phyloP scores from a whole-genome alignment of 2,329 filamentous ascomycete genomes.

The Plectosphaerella cucumerina region DNA sequence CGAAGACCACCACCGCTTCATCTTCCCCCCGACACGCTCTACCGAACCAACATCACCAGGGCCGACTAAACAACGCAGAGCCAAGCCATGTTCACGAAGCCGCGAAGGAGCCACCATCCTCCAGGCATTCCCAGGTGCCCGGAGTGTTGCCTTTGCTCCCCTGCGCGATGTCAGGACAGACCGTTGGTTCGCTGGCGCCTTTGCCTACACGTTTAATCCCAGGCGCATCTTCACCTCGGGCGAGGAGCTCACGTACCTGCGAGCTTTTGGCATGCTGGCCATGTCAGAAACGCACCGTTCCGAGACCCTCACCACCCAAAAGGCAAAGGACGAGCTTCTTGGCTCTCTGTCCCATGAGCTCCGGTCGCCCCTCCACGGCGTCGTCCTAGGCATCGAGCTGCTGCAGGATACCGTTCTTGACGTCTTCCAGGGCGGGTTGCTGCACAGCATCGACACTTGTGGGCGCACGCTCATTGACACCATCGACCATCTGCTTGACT shows the following conservation, averaged over 20 bases:
- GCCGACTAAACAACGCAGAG: background rate
- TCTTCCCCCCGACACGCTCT: too few relatives aligned
- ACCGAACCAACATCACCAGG: background rate
- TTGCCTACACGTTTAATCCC: constrained; percentile 22
- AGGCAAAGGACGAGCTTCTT: constrained; percentile 49
- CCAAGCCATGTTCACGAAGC: background rate
- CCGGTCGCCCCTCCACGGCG: constrained; percentile 57
- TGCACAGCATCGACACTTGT: constrained; percentile 46
- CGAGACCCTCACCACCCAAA: constrained; percentile 21
- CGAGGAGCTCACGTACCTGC: constrained; percentile 39
- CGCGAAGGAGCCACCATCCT: background rate
- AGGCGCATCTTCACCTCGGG: constrained; percentile 32
- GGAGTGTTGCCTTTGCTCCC: constrained; percentile 24
- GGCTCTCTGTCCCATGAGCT: constrained; percentile 58
- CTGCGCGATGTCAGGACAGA: constrained; percentile 23
- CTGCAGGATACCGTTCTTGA: constrained; percentile 40
- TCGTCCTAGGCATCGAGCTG: constrained; percentile 49
- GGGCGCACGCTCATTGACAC: constrained; percentile 49
- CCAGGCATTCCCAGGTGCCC: constrained; percentile 10
- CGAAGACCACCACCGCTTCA: constrained; percentile 6
- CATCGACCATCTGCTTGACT: constrained; percentile 49
- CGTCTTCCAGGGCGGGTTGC: constrained; percentile 39
- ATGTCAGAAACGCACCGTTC: constrained; percentile 50
- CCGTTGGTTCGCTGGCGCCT: constrained; percentile 28
- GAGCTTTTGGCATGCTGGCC: constrained; percentile 42